These are phyloP conservation scores for Diplodia seriata DNA, from an alignment of 2,329 filamentous ascomycete species.

Conservation along the genomic window DNA sequence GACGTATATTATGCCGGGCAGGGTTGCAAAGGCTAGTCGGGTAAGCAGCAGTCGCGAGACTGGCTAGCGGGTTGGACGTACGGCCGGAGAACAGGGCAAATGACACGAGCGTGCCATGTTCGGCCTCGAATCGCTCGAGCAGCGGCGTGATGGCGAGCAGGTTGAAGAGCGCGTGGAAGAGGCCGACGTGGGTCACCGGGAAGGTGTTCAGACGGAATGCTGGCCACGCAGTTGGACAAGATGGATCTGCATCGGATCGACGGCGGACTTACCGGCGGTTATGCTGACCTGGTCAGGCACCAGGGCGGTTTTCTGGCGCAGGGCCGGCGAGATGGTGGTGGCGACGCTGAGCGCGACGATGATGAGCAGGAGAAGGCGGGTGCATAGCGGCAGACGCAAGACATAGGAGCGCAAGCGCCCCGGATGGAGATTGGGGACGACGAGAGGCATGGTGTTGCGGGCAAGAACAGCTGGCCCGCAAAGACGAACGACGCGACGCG, in stretches of 20 bases:
- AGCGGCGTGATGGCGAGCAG: conserved; percentile 82
- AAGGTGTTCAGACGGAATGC: conserved; percentile 95
- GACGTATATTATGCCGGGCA: conserved; percentile 83
- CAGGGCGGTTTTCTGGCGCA: conserved; percentile 79
- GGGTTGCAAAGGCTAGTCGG: conserved; percentile 52
- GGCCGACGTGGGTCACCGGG: conserved; percentile 80
- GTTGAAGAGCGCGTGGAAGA: conserved; percentile 84
- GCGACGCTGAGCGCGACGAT: conserved; percentile 74
- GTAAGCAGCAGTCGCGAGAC: conserved; percentile 36
- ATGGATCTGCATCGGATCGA: conserved; percentile 11
- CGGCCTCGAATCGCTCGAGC: conserved; percentile 89
- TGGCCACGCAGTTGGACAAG: conserved; percentile 48
- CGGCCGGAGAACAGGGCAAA: conserved; percentile 87
- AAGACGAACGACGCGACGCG: conserved; percentile 31
- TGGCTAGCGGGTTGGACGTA: conserved; percentile 59
- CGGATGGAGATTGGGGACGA: conserved; percentile 69
- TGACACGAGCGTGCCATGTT: conserved; percentile 90
- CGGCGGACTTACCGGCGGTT: conserved; percentile 66
- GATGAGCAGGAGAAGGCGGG: conserved; percentile 70
- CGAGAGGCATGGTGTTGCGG: conserved; percentile 51
- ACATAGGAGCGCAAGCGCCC: conserved; percentile 80
- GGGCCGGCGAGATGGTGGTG: conserved; percentile 72
- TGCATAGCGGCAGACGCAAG: conserved; percentile 85
- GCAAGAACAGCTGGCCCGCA: conserved; percentile 29
- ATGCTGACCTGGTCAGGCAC: conserved; percentile 78